These are phyloP conservation scores for Angophora floribunda DNA, from an alignment of 345 rosid species.

Conservation along the genomic window DNA sequence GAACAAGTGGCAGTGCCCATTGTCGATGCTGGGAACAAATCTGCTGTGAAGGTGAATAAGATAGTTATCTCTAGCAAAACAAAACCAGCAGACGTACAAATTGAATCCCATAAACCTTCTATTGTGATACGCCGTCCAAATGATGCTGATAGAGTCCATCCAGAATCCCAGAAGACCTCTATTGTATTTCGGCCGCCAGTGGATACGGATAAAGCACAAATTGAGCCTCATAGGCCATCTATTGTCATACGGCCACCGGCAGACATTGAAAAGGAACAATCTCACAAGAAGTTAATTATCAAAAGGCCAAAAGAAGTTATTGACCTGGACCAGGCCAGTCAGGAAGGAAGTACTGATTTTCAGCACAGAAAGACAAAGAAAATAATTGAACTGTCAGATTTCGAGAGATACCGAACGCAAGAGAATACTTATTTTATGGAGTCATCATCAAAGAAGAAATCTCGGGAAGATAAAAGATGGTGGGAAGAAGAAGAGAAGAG, in stretches of 20 bases:
- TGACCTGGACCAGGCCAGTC: slow-evolving; percentile 66
- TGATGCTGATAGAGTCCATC: slow-evolving; percentile 43
- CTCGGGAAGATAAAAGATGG: slow-evolving; percentile 53
- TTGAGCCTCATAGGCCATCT: slow-evolving; percentile 60
- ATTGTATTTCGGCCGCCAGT: slow-evolving; percentile 55
- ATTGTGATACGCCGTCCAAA: slow-evolving; percentile 44
- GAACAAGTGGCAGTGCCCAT: slow-evolving; percentile 37
- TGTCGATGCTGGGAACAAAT: slow-evolving; percentile 39
- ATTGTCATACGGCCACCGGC: slow-evolving; percentile 80
- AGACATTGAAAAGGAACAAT: slow-evolving; percentile 49
- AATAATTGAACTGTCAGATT: slow-evolving; percentile 67
- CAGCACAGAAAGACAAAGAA: slow-evolving; percentile 76
- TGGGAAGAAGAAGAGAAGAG: slow-evolving; percentile 79
- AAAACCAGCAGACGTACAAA: slow-evolving; percentile 47
- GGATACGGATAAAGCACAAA: slow-evolving; percentile 42
- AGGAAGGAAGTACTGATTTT: slow-evolving; percentile 51
- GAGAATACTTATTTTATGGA: slow-evolving; percentile 24
- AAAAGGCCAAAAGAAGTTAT: slow-evolving; percentile 63
- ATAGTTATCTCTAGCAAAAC: slow-evolving; percentile 63
- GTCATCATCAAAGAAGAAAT: slow-evolving; percentile 43
- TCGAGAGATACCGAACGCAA: slow-evolving; percentile 38
- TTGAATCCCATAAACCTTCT: slow-evolving; percentile 51
- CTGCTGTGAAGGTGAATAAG: slow-evolving; percentile 51
- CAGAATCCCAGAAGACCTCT: slow-evolving; percentile 45
- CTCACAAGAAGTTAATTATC: slow-evolving; percentile 70